These are phyloP conservation scores for Aspergillus leporis DNA, from an alignment of 495 filamentous ascomycete species.

Conservation along the genomic window DNA sequence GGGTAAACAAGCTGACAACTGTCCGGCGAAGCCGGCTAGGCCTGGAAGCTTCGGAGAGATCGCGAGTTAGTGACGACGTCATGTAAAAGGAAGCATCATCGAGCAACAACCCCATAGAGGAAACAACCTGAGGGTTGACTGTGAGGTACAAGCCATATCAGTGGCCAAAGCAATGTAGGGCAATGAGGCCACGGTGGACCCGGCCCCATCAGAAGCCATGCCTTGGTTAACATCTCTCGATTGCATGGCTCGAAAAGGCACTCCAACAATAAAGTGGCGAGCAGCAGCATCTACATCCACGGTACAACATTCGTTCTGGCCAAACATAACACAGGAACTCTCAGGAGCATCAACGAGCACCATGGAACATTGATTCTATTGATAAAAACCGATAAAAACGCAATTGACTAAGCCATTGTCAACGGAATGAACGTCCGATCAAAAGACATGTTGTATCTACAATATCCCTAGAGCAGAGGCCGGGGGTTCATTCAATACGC, in stretches of 20 bases:
- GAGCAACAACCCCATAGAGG: slow-evolving; percentile 12
- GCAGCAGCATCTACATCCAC: slow-evolving; percentile 9
- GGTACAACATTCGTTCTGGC: slow-evolving; percentile 2
- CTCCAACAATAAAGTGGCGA: slow-evolving; percentile 7
- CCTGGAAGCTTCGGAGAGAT: slow-evolving; percentile 15
- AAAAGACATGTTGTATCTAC: not conserved
- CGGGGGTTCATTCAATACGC: not conserved
- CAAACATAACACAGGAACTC: not conserved
- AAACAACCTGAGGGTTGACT: slow-evolving; percentile 6
- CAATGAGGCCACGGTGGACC: slow-evolving; percentile 20
- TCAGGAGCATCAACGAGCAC: not conserved
- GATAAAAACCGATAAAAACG: not conserved
- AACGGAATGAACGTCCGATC: slow-evolving; percentile 1
- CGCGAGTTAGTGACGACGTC: slow-evolving; percentile 19
- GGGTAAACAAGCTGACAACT: slow-evolving; percentile 14
- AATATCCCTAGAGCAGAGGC: not conserved
- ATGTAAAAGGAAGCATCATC: slow-evolving; percentile 16
- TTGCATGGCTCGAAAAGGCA: slow-evolving; percentile 16
- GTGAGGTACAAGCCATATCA: slow-evolving; percentile 9
- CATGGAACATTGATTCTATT: slow-evolving; percentile 3
- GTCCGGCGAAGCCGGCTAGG: slow-evolving; percentile 18
- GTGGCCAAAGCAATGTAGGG: slow-evolving; percentile 15
- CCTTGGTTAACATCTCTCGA: slow-evolving; percentile 15
- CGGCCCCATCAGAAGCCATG: slow-evolving; percentile 19
- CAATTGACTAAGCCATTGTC: not conserved